Percentiles rank a stretch among this genome's conserved stretches.
phyloP scores from a whole-genome alignment of 1,139 yeast species.

The Suhomyces panamericanus region DNA sequence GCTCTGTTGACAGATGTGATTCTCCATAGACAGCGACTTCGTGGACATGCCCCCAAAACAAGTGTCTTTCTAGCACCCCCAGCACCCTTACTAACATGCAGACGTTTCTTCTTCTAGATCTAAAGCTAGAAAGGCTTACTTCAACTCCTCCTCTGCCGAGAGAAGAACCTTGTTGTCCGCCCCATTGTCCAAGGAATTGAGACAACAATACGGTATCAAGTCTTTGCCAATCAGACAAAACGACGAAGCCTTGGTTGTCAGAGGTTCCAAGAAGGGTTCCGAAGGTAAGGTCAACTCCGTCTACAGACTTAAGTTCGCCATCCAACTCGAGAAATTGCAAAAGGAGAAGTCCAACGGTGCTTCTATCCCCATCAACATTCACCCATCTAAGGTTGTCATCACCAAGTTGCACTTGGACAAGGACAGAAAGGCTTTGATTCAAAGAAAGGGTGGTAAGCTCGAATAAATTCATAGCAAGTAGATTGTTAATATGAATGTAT shows the following conservation, averaged over 20 bases:
- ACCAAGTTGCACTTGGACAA: conserved; percentile 98
- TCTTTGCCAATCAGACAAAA: conserved; percentile 98
- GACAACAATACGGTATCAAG: conserved; percentile 95
- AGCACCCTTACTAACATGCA: conserved; percentile 38
- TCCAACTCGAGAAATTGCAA: conserved; percentile 96
- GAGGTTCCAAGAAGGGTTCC: conserved; percentile 99
- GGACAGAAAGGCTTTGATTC: conserved; percentile 97
- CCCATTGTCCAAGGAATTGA: conserved; percentile 98
- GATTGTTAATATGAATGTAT: conserved; percentile 25
- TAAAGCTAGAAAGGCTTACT: conserved; percentile 99
- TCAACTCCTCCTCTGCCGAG: conserved; percentile 94
- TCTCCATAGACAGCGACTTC: too few species aligned
- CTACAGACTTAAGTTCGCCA: conserved; percentile 97
- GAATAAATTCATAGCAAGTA: conserved; percentile 24
- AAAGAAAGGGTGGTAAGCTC: conserved; percentile 79
- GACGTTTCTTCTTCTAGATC: conserved; percentile 99
- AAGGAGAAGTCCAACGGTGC: conserved; percentile 99
- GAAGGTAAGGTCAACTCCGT: conserved; percentile 98
- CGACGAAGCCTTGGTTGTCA: conserved; percentile 92
- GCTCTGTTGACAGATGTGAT: too few species aligned
- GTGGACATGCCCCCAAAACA: too few species aligned
- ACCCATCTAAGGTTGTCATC: conserved; percentile 98
- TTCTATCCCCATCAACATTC: conserved; percentile 94
- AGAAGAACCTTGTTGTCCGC: conserved; percentile 97
- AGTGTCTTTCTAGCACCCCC: not conserved